Conservation (phyloP, 257 asterid genomes). For the Gentiana straminea region DNA sequence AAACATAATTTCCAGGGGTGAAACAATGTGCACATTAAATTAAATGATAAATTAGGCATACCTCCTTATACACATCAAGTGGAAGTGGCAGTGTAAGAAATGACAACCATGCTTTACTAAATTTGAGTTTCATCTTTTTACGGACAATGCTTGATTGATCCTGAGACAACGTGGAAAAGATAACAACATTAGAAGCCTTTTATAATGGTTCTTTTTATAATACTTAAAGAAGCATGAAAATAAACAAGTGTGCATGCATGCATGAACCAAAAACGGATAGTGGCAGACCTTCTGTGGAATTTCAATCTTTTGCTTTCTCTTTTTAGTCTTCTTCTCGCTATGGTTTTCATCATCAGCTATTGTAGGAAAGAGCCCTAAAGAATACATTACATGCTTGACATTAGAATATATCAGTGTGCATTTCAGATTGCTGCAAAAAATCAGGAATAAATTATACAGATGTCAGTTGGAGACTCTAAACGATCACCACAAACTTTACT, state of each 20-base stretch:
- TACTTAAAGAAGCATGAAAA: too few species aligned
- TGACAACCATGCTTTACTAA: slow-evolving; percentile 87
- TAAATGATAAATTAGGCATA: slow-evolving; percentile 11
- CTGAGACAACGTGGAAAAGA: slow-evolving; percentile 22
- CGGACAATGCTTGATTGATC: slow-evolving; percentile 35
- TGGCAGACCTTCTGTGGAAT: slow-evolving; percentile 29
- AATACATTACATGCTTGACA: slow-evolving; percentile 9
- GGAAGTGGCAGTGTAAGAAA: slow-evolving; percentile 80
- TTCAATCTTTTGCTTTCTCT: slow-evolving; percentile 14
- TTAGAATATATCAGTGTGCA: not conserved
- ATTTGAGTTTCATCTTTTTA: slow-evolving; percentile 78
- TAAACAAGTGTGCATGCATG: too few species aligned
- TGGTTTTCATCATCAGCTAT: slow-evolving; percentile 27
- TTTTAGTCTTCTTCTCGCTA: slow-evolving; percentile 13
- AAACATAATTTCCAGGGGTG: too few species aligned
- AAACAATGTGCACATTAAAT: not conserved
- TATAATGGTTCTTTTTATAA: too few species aligned
- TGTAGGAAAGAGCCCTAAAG: slow-evolving; percentile 40
- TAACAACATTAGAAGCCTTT: slow-evolving; percentile 2
- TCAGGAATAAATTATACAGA: not conserved
- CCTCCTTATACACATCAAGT: slow-evolving; percentile 91
- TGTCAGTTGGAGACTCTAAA: not conserved
- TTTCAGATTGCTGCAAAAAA: not conserved
- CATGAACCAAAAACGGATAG: not conserved
- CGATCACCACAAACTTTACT: too few species aligned